These are phyloP conservation scores for Pseudogymnoascus sp. DNA, from an alignment of 2,329 filamentous ascomycete species.

Conservation along the genomic window DNA sequence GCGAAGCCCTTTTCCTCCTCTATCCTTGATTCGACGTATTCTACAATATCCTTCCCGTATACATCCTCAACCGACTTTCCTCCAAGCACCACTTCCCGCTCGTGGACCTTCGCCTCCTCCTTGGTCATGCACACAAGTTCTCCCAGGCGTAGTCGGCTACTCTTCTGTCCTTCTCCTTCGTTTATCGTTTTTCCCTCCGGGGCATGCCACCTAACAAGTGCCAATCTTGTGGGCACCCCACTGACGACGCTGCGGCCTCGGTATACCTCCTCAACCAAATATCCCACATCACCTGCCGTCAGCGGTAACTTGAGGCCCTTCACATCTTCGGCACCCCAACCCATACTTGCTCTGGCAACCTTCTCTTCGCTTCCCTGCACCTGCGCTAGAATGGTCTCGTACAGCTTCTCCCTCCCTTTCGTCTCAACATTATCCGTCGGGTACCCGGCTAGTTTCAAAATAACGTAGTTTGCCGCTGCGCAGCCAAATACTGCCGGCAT, in stretches of 20 bases:
- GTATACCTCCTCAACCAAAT: conserved; percentile 84
- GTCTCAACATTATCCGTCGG: conserved; percentile 75
- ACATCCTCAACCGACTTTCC: conserved; percentile 61
- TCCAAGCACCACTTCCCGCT: conserved; percentile 68
- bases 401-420: conserved; percentile 85
- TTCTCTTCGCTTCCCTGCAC: conserved; percentile 77
- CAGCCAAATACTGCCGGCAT: conserved; percentile 98
- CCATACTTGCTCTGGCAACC: conserved; percentile 48
- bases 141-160: conserved; percentile 57
- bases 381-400: conserved; percentile 70
- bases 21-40: conserved; percentile 58
- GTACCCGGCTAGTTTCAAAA: conserved; percentile 73
- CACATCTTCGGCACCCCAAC: conserved; percentile 36
- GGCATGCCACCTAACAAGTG: conserved; percentile 72
- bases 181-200: conserved; percentile 56
- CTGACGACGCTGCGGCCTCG: conserved; percentile 75
- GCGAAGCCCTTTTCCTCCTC: conserved; percentile 50
- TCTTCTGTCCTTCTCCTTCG: conserved; percentile 66
- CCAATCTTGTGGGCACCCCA: conserved; percentile 70
- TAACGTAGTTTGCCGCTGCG: conserved; percentile 84
- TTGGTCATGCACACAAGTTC: conserved; percentile 89
- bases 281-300: conserved; percentile 73
- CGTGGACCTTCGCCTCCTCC: conserved; percentile 75
- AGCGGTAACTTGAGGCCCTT: conserved; percentile 74
- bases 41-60: conserved; percentile 63